Base-by-base conservation (phyloP, 352 stramenopile genomes). In the Phytophthora hybrid region DNA sequence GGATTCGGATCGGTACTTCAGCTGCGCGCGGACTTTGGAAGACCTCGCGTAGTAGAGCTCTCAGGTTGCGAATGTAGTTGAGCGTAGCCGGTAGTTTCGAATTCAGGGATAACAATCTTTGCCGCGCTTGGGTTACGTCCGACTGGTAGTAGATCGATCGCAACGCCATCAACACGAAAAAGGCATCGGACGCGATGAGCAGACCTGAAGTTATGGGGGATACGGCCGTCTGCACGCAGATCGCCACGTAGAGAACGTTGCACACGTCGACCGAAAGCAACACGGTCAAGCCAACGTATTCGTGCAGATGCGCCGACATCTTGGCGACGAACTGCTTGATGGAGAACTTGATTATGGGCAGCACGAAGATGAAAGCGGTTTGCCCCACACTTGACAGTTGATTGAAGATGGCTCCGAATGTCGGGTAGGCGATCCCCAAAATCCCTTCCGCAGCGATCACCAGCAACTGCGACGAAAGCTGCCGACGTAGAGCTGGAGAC, bases 191-290 rank as follows among this genome's bases (percentile, higher is more conserved):
- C 0, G 47, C 26, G 18, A 79, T 78, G 18, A 81, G 55, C 0
- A 66, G n/a, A 0, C 52, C 37, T 1, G 66, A 71, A 0, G 71
- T 79, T 5, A 70, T 14, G 31, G 58, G 46, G 0, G 73, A 81
- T 16, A 51, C 67, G 0, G 70, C 59, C n/a, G 44, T 78, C 41
- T 84, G 77, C 66, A 84, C 74, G 23, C 70, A 80, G 3, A 71
- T 65, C 0, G 66, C 53, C 13, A 73, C 39, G 51, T 80, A 84
- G 4, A 84, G 19, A 10, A 76, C 54, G 34, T 83, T 81, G 64
- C 73, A 83, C 3, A 81, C 60, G 23, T 83, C 77, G 11, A 81
- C 77, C 0, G 75, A 74, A 19, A 81, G 74, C 8, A 84, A 66
- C 5, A 74, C 55, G 0, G 56, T 73, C 10, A 67, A 29, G 2